Percentiles rank a stretch among this genome's conserved stretches.
These are phyloP conservation scores for Rhodotorula diobovata DNA, from an alignment of 768 basidiomycete species.

Conservation along the genomic window DNA sequence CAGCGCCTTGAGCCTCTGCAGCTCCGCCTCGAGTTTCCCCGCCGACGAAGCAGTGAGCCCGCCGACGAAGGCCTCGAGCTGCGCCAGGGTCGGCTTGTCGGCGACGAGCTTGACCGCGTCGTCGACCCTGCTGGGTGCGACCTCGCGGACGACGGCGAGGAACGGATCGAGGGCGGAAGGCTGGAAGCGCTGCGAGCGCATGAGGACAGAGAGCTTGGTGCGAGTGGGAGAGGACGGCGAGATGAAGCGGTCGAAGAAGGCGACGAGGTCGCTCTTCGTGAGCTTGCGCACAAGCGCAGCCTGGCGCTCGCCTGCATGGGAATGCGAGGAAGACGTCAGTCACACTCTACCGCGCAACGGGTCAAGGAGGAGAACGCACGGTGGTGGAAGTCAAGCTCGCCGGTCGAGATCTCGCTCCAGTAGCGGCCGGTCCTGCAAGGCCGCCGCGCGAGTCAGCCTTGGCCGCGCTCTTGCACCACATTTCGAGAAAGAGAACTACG, in stretches of 20 bases:
- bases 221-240: slow-evolving; percentile 64
- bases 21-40: background rate
- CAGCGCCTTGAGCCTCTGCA: background rate
- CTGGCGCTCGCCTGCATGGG: slow-evolving; percentile 78
- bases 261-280: slow-evolving; percentile 67
- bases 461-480: slow-evolving; percentile 76
- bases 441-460: slow-evolving; percentile 64
- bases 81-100: background rate
- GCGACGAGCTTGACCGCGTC: background rate
- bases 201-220: slow-evolving; percentile 79
- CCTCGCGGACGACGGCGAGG: background rate
- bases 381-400: slow-evolving; percentile 79
- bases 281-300: slow-evolving; percentile 61
- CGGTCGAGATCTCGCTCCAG: slow-evolving; percentile 66
- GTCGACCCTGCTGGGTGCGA: background rate
- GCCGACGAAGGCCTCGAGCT: background rate
- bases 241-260: slow-evolving; percentile 63
- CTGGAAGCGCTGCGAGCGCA: slow-evolving; percentile 61
- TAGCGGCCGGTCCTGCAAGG: slow-evolving; percentile 63
- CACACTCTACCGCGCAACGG: slow-evolving; percentile 54
- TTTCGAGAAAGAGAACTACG: slow-evolving; percentile 41
- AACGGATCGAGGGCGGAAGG: slow-evolving; percentile 4
- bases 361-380: slow-evolving; percentile 72
- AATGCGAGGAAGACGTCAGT: slow-evolving; percentile 59
- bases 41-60: no score